Base-by-base conservation (phyloP, 208 protist genomes). In the Trypanosoma rangeli region DNA sequence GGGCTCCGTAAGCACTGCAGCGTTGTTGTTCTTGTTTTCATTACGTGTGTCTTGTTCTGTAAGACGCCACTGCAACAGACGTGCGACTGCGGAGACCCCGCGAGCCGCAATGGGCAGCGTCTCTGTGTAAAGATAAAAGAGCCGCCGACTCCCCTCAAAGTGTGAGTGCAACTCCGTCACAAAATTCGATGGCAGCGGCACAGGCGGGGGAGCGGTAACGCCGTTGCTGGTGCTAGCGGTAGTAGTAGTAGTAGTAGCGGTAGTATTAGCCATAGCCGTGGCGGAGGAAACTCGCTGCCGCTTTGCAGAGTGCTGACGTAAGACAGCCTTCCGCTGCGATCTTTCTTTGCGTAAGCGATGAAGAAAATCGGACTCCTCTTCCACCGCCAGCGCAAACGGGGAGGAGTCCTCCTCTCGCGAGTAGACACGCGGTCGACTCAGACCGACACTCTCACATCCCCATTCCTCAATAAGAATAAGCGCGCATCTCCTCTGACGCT, bases 401-500 rank as follows among this genome's bases (percentile, higher is more conserved):
- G 31, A 58, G 18, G 26, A 37, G 29, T 46, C 15, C 31, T 68
- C 52, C 29, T 67, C 49, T 12, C n/a, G 31, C 28, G 20, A 10
- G 24, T 9, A 35, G 33, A 5, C 20, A 52, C 1, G 18, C 35
- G 8, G 37, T 49, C 33, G 3, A 44, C 20, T 10, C 28, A 16
- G 9, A 16, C 26, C 26, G 5, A 26, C 16, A 10, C 12, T 13
- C 46, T 49, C 46, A 16, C 9, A 26, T 46, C 39, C 67, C 56
- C 63, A 71, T 46, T 73, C 63, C 73, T 93, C 87, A 2, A 86
- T 16, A 7, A 91, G 28, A 52, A 94, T 65, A 73, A 94, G 74
- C 9, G 88, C 85, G 66, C 85, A 88, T 28, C 64, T 66, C 18
- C 83, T 52, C 26, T 83, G 85, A 28, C 79, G 83, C 65, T 89